Conservation (phyloP, 1,284 basidiomycete genomes). For the Lignosus rhinocerotis region DNA sequence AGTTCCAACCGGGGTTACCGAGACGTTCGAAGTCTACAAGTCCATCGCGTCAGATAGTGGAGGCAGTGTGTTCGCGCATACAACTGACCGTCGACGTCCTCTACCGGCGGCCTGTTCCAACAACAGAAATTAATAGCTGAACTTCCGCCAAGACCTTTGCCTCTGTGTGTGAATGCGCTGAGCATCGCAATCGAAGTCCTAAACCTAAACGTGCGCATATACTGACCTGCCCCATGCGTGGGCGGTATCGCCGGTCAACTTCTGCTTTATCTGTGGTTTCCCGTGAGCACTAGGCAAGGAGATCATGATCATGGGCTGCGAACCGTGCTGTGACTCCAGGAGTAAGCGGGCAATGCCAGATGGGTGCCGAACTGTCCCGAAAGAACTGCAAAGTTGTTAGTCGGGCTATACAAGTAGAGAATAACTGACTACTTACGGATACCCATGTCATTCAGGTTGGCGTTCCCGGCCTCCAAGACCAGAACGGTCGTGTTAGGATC, state of each 20-base stretch:
- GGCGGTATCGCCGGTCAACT: conserved; percentile 10
- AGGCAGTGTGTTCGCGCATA: neutral
- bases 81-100: conserved; percentile 24
- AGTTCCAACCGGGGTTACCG: conserved; percentile 30
- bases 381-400: conserved; percentile 22
- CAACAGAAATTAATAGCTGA: conserved; percentile 27
- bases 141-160: conserved; percentile 28
- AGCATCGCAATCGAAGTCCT: neutral
- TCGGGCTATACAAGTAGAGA: neutral
- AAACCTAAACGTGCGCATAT: neutral
- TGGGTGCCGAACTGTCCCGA: conserved; percentile 31
- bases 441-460: conserved; percentile 28
- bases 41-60: too few species aligned
- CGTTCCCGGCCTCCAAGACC: conserved; percentile 37
- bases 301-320: neutral
- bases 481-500: conserved; percentile 39
- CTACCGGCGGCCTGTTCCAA: conserved; percentile 24
- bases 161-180: conserved; percentile 9
- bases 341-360: conserved; percentile 29
- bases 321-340: conserved; percentile 34
- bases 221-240: conserved; percentile 22
- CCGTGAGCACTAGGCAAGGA: neutral
- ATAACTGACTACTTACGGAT: conserved; percentile 20
- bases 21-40: conserved; percentile 26
- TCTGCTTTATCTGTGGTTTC: conserved; percentile 21